Conservation (phyloP, 192 early-diverging fungal genomes). For the Backusella liffmaniae region DNA sequence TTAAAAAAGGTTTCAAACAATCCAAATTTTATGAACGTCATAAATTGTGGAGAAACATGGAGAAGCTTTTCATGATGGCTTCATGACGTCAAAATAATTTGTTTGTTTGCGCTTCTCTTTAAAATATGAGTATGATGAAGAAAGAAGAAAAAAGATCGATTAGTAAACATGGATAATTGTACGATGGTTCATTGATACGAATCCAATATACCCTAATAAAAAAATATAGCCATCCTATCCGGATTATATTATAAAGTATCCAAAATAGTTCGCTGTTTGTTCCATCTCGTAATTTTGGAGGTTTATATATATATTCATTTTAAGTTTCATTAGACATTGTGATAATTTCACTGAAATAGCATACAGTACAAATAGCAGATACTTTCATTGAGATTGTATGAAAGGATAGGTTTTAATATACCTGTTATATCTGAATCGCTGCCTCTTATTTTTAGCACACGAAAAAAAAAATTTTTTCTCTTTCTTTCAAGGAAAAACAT, state of each 20-base stretch:
- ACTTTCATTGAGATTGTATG: too few relatives aligned
- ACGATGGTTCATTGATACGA: neutral
- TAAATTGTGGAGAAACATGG: neutral
- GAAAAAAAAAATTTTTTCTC: neutral
- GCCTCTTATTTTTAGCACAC: neutral
- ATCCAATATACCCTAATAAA: neutral
- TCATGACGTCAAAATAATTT: neutral
- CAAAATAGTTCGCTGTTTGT: neutral
- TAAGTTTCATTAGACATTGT: neutral
- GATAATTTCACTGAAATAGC: too few relatives aligned
- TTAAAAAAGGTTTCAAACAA: neutral
- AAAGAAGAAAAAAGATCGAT: too few relatives aligned
- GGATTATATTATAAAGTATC: neutral
- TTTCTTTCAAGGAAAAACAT: neutral
- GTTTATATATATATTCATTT: neutral
- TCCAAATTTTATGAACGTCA: neutral
- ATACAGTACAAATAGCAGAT: too few relatives aligned
- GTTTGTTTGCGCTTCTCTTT: neutral
- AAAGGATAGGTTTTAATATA: neutral
- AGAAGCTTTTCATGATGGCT: neutral
- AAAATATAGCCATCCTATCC: neutral
- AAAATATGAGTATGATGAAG: neutral
- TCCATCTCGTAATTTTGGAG: conserved; percentile 1
- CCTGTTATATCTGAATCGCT: too few relatives aligned
- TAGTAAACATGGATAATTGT: neutral